Conservation (phyloP, 257 asterid species). For the Linaria vulgaris region DNA sequence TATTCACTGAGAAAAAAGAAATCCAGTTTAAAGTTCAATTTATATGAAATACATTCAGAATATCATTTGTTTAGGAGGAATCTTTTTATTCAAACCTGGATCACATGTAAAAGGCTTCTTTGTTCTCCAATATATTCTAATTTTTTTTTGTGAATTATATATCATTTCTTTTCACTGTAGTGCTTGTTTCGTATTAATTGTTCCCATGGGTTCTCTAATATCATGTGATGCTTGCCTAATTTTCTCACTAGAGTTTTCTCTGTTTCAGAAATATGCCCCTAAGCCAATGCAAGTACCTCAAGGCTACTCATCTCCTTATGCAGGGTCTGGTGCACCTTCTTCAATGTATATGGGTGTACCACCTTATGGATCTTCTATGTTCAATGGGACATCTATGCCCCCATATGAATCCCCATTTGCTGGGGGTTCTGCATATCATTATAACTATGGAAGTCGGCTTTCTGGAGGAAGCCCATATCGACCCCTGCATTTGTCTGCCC, state of each 20-base stretch:
- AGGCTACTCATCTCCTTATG: conserved; percentile 61
- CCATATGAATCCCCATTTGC: conserved; percentile 82
- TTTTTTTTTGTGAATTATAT: no score
- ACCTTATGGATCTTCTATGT: conserved; percentile 77
- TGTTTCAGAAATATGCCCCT: conserved; percentile 59
- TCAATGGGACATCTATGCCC: conserved; percentile 68
- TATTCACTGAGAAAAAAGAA: no score
- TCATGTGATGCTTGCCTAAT: neutral
- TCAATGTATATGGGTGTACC: conserved; percentile 79
- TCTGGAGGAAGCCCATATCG: conserved; percentile 84
- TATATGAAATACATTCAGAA: no score
- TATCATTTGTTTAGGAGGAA: no score
- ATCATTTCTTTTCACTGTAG: no score
- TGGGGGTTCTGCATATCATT: conserved; percentile 81
- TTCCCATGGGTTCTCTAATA: no score
- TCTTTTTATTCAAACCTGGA: no score
- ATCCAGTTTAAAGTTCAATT: no score
- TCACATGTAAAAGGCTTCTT: no score
- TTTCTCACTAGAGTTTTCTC: neutral
- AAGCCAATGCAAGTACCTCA: conserved; percentile 73
- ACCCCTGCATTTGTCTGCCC: no score
- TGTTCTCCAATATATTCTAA: no score
- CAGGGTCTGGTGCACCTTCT: conserved; percentile 70
- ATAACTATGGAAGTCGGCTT: conserved; percentile 70
- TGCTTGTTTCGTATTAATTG: no score